Evolutionary conservation across 345 rosid species (phyloP), one percentile per base, ranked within the genome.

Genomic region (Eucalyptus leucophloia): DNA sequence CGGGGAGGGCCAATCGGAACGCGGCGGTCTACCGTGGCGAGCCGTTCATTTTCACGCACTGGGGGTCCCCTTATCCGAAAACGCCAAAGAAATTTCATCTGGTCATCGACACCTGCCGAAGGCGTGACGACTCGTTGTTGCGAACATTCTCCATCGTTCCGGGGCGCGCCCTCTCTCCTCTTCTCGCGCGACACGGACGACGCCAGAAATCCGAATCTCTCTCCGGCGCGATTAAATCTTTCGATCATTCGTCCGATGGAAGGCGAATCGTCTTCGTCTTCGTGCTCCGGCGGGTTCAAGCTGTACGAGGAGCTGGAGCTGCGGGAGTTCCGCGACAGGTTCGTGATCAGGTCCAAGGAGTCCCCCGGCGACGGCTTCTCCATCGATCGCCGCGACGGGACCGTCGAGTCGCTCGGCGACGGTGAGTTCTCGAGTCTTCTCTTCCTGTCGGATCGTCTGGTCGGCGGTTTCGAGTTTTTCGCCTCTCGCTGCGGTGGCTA

Each of bases 241-340:
- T 21, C 58, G 58, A 19, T 53, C 0, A 19, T 53, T 53, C 58
- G 24, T 53, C 58, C 58, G 32, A 95, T 93, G 97, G 97, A 94
- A 89, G 91, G 86, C 34, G 93, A 87, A 88, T 80, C 93, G 26
- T 87, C 95, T 42, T 85, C 91, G 56, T 9, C 62, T 9, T 69
- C 93, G 32, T 87, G 95, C 7, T 85, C 90, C 2, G 91, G 89
- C 91, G 90, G 94, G 69, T 98, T 96, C 95, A 96, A 94, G 95
- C 96, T 98, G 85, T 86, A 86, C 90, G 97, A 96, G 88, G 93
- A 91, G 82, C 88, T 98, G 34, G 93, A 97, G 88, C 93, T 98
- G 95, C 95, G 86, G 88, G 99, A 98, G 90, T 97, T 94, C 87
- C 94, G 91, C 44, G 98, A 95, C 65, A 95, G 92, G 94, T 98